Evolutionary conservation across 139 green algal genomes (phyloP).

Genomic region (Ettlia oleoabundans): DNA sequence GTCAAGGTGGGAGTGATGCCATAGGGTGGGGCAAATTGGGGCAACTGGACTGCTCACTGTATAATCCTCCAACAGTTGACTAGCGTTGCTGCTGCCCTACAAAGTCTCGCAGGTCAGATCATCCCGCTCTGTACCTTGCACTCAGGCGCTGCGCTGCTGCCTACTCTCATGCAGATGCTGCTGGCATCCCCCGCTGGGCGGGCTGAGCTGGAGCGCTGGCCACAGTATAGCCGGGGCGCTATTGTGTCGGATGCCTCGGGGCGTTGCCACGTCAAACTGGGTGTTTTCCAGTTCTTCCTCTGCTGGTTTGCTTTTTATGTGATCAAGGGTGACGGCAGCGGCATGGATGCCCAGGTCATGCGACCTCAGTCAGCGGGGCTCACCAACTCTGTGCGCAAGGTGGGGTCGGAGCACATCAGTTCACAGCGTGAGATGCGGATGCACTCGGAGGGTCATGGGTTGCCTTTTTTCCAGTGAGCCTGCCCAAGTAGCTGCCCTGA

Average conservation of each 20-base stretch:
- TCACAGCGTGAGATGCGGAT: no score
- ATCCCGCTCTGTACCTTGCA: background rate
- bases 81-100: background rate
- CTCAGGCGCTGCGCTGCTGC: background rate
- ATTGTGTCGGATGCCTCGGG: slow-evolving; percentile 13
- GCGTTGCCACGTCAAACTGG: slow-evolving; percentile 58
- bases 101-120: background rate
- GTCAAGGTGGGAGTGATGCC: no score
- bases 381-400: slow-evolving; percentile 38
- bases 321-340: slow-evolving; percentile 59
- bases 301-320: slow-evolving; percentile 88
- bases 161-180: slow-evolving; percentile 57
- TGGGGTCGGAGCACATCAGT: background rate
- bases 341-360: background rate
- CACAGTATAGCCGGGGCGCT: slow-evolving; percentile 71
- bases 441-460: no score
- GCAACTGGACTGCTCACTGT: background rate
- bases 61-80: no score
- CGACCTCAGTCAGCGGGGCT: slow-evolving; percentile 25
- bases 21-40: no score
- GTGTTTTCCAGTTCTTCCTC: slow-evolving; percentile 78
- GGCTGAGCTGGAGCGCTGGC: slow-evolving; percentile 67
- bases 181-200: slow-evolving; percentile 54
- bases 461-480: background rate
- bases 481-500: background rate